Evolutionary conservation across 768 basidiomycete genomes (phyloP).

Genomic region (Mycena rebaudengoi): DNA sequence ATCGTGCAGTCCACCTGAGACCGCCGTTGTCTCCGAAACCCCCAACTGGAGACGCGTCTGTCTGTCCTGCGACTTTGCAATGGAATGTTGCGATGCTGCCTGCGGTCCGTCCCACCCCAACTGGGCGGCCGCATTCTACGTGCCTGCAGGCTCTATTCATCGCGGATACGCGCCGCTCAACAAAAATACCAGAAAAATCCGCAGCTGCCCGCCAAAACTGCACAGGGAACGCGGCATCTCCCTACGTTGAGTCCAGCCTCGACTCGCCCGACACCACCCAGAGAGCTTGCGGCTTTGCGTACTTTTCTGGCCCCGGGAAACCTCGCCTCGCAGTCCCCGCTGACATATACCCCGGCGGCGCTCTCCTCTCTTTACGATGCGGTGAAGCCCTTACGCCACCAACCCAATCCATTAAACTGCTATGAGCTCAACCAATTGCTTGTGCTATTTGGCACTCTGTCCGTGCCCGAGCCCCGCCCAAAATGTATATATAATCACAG

Average conservation of each 20-base stretch:
- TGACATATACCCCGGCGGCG: slow-evolving; percentile 38
- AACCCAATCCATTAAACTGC: slow-evolving; percentile 40
- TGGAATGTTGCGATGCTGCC: slow-evolving; percentile 85
- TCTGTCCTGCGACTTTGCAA: slow-evolving; percentile 49
- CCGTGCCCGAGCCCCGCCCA: slow-evolving; percentile 37
- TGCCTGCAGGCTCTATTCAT: slow-evolving; percentile 1
- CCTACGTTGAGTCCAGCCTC: too few species aligned
- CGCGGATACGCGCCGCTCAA: not conserved
- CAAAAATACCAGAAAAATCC: too few species aligned
- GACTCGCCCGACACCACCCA: slow-evolving; percentile 1
- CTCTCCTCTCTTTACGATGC: slow-evolving; percentile 51
- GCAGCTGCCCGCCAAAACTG: too few species aligned
- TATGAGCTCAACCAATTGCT: slow-evolving; percentile 52
- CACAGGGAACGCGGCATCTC: too few species aligned
- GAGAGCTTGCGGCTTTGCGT: slow-evolving; percentile 28
- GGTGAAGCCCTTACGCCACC: slow-evolving; percentile 42
- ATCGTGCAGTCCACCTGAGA: too few species aligned
- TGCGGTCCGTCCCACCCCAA: slow-evolving; percentile 35
- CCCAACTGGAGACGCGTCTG: slow-evolving; percentile 20
- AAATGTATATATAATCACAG: slow-evolving; percentile 40
- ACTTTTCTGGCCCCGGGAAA: slow-evolving; percentile 33
- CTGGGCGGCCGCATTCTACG: slow-evolving; percentile 13
- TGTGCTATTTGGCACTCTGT: slow-evolving; percentile 59
- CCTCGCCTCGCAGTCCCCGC: slow-evolving; percentile 17
- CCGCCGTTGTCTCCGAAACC: too few species aligned